A percentile compares a stretch with the other conserved stretches of the same genome.
Conservation (phyloP, 345 rosid genomes). For the Physaria fendleri region DNA sequence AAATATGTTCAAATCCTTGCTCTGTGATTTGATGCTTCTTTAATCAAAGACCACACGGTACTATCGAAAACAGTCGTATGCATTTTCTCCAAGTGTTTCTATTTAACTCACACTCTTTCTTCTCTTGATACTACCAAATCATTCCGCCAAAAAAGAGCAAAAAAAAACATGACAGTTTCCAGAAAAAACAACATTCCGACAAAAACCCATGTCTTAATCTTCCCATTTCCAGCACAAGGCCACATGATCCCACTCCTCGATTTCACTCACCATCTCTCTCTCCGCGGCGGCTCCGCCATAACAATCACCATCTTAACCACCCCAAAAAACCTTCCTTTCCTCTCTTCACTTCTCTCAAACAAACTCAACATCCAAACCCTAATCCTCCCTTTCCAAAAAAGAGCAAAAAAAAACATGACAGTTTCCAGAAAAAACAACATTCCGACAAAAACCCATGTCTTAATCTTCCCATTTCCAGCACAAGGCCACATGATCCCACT, state of each 20-base stretch:
- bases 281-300: conserved; percentile 18
- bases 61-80: conserved; percentile 4
- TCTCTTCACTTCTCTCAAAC: conserved; percentile 28
- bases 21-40: neutral
- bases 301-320: conserved; percentile 35
- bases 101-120: neutral
- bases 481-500: conserved; percentile 45
- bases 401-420: too few relatives aligned
- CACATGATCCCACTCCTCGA: conserved; percentile 41
- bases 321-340: conserved; percentile 33
- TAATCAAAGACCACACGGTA: conserved; percentile 9
- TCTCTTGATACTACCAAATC: neutral
- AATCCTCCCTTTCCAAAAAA: conserved; percentile 41
- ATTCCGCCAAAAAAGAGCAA: neutral
- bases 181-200: neutral
- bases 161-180: neutral
- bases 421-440: neutral
- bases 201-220: conserved; percentile 26
- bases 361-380: conserved; percentile 25
- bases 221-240: conserved; percentile 48
- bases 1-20: neutral
- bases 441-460: conserved; percentile 13
- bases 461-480: conserved; percentile 42
- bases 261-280: conserved; percentile 31
- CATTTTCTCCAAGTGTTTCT: conserved; percentile 16